These are phyloP conservation scores for Vitis hybrid DNA, from an alignment of 177 flowering plant genomes.

Conservation along the genomic window DNA sequence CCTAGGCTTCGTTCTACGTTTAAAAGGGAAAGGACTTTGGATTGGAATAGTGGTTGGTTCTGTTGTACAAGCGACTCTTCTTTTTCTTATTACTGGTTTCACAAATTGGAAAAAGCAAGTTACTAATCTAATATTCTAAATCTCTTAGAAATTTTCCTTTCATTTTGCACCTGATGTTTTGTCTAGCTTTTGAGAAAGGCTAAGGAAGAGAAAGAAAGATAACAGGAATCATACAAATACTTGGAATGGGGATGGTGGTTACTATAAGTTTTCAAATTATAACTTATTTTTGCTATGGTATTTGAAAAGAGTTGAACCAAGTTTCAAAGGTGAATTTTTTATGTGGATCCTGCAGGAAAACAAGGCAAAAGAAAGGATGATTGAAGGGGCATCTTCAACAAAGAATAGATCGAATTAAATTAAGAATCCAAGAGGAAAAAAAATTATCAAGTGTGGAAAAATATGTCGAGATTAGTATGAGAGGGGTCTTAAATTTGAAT, in stretches of 20 bases:
- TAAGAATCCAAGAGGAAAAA: neutral
- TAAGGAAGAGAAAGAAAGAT: neutral
- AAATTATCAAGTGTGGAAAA: neutral
- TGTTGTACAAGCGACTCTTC: constrained; percentile 20
- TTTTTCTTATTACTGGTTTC: constrained; percentile 14
- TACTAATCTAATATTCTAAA: neutral
- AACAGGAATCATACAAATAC: neutral
- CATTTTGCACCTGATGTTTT: neutral
- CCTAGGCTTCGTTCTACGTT: constrained; percentile 9
- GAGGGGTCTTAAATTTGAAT: too few species aligned
- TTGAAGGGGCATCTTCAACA: neutral
- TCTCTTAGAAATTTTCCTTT: neutral
- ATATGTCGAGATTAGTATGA: neutral
- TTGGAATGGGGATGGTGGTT: neutral
- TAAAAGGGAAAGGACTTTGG: constrained; percentile 30
- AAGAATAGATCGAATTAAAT: too few species aligned
- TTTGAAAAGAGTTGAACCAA: neutral
- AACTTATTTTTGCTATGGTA: neutral
- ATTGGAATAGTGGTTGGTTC: constrained; percentile 28
- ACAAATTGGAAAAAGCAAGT: constrained; percentile 35
- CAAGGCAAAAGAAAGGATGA: constrained; percentile 12
- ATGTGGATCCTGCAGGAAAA: constrained; percentile 8
- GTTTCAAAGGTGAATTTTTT: neutral
- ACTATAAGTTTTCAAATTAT: neutral
- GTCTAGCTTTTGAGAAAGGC: neutral